Evolutionary conservation across 352 stramenopile species (phyloP).

Genomic region (Pythium rishiriense): DNA sequence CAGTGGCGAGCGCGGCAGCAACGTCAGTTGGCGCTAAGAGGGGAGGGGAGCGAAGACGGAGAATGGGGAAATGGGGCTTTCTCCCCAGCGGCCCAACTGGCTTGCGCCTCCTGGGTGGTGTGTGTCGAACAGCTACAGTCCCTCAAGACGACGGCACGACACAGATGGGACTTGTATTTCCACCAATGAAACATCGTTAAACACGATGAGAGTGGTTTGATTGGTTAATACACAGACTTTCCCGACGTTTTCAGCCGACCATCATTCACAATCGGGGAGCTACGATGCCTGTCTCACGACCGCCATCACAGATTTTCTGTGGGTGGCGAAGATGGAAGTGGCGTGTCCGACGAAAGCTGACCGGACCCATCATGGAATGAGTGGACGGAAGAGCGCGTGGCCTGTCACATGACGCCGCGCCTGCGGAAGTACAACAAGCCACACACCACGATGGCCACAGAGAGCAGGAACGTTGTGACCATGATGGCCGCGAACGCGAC

Average conservation of each 20-base stretch:
- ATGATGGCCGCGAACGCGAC: constrained; percentile 11
- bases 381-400: background rate
- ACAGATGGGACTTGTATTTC: background rate
- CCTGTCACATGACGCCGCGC: constrained; percentile 11
- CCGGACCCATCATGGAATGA: background rate
- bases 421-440: constrained; percentile 16
- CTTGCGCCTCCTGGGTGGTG: background rate
- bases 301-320: background rate
- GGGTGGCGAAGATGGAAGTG: too few relatives aligned
- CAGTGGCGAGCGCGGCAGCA: background rate
- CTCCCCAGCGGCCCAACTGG: too few relatives aligned
- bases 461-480: constrained; percentile 1
- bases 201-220: background rate
- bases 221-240: background rate
- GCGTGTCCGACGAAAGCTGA: too few relatives aligned
- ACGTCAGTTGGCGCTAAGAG: background rate
- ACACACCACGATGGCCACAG: constrained; percentile 4
- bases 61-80: background rate
- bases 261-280: background rate
- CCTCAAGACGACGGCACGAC: too few relatives aligned
- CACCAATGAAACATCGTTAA: background rate
- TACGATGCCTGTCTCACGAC: constrained; percentile 1
- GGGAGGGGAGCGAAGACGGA: background rate
- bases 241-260: background rate
- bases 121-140: too few relatives aligned